Evolutionary conservation across 1,284 basidiomycete species (phyloP).

Genomic region (Ganoderma sinense): DNA sequence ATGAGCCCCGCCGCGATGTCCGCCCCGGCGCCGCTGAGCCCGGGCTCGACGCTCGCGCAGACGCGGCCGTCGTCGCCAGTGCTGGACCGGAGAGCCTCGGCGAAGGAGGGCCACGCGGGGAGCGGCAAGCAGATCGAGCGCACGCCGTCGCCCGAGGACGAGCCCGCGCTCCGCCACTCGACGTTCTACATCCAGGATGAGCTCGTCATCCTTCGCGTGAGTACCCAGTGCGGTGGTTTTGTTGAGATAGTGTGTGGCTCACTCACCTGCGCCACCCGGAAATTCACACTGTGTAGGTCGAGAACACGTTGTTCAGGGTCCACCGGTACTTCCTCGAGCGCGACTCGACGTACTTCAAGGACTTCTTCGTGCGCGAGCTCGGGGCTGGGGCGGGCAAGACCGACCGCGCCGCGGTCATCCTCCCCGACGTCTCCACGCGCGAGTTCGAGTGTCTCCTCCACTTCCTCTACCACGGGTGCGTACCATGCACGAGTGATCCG

Average conservation of each 20-base stretch:
- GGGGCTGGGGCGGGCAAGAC: slow-evolving; percentile 27
- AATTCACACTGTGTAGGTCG: slow-evolving; percentile 32
- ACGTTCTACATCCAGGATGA: slow-evolving; percentile 38
- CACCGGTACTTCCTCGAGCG: slow-evolving; percentile 43
- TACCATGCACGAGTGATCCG: background rate
- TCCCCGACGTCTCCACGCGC: slow-evolving; percentile 31
- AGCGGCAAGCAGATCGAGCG: slow-evolving; percentile 21
- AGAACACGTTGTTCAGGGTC: slow-evolving; percentile 39
- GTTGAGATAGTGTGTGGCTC: background rate
- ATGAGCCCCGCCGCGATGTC: slow-evolving; percentile 19
- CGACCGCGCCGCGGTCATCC: slow-evolving; percentile 33
- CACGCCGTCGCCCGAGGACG: slow-evolving; percentile 17
- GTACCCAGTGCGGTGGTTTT: background rate
- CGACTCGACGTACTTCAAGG: slow-evolving; percentile 42
- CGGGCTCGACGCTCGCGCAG: slow-evolving; percentile 30
- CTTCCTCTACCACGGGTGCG: slow-evolving; percentile 39
- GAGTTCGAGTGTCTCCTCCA: slow-evolving; percentile 38
- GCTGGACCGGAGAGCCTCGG: slow-evolving; percentile 19
- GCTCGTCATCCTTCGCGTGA: slow-evolving; percentile 35
- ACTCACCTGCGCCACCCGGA: background rate
- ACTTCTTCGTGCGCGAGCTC: slow-evolving; percentile 37
- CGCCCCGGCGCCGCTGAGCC: slow-evolving; percentile 25
- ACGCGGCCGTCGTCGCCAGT: slow-evolving; percentile 25
- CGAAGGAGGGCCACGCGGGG: slow-evolving; percentile 15
- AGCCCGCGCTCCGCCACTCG: slow-evolving; percentile 30